A percentile compares a stretch with the other conserved stretches of the same genome.
Evolutionary conservation across 2,329 filamentous ascomycete species (phyloP).

Genomic region (Venturia carpophila): DNA sequence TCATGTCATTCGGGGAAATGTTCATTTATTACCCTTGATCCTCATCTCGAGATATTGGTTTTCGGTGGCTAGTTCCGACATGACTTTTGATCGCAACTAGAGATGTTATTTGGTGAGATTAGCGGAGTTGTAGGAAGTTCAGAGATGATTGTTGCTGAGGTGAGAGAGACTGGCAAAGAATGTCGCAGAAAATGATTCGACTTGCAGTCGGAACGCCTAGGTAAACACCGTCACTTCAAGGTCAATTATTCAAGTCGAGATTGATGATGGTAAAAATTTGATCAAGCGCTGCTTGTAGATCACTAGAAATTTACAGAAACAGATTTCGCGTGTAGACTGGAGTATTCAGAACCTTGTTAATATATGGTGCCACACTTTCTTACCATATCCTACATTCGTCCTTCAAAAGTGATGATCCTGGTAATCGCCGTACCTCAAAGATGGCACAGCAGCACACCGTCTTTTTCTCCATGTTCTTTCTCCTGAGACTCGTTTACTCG

Average conservation of each 20-base stretch:
- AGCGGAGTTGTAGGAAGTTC: neutral
- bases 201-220: neutral
- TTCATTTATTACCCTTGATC: neutral
- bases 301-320: too few species aligned
- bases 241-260: neutral
- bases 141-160: neutral
- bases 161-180: neutral
- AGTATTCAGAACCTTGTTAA: neutral
- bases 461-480: neutral
- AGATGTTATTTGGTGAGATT: neutral
- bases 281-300: neutral
- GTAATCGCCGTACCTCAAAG: neutral
- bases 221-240: neutral
- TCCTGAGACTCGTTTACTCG: neutral
- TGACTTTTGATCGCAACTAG: neutral
- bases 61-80: neutral
- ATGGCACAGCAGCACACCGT: neutral
- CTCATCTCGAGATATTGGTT: neutral
- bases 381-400: neutral
- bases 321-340: too few species aligned
- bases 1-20: neutral
- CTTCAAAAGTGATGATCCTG: neutral
- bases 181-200: neutral
- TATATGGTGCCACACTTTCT: neutral
- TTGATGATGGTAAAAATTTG: neutral